phyloP scores from a whole-genome alignment of 306 rosid species.

The Cicer bijugum region DNA sequence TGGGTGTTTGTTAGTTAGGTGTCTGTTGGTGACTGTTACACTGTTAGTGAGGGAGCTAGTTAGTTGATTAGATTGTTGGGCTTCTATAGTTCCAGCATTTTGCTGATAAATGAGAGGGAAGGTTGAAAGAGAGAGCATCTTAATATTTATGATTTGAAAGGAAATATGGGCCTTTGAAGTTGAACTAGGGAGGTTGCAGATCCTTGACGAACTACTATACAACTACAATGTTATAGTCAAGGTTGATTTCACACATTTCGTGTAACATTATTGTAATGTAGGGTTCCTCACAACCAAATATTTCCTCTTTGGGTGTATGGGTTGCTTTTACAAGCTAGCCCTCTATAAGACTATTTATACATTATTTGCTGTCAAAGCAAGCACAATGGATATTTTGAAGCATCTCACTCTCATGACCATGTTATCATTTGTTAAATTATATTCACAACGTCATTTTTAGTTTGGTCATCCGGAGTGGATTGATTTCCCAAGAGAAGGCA shows the following conservation, averaged over 20 bases:
- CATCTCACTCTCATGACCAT: slow-evolving; percentile 23
- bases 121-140: slow-evolving; percentile 1
- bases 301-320: not conserved
- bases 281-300: not conserved
- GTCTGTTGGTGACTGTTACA: not conserved
- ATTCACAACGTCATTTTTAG: slow-evolving; percentile 47
- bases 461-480: slow-evolving; percentile 99
- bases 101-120: not conserved
- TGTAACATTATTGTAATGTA: not conserved
- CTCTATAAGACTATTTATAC: not conserved
- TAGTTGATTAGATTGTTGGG: not conserved
- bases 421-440: slow-evolving; percentile 33
- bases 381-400: slow-evolving; percentile 17
- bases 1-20: not conserved
- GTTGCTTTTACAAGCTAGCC: not conserved
- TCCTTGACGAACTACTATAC: not conserved
- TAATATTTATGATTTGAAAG: not conserved
- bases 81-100: not conserved
- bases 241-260: not conserved
- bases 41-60: not conserved
- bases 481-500: slow-evolving; percentile 99
- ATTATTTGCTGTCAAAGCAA: slow-evolving; percentile 16
- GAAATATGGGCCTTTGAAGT: not conserved
- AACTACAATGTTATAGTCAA: not conserved
- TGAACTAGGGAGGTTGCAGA: not conserved